These are phyloP conservation scores for Paraphaeosphaeria sporulosa DNA, from an alignment of 2,329 filamentous ascomycete genomes.

Conservation along the genomic window DNA sequence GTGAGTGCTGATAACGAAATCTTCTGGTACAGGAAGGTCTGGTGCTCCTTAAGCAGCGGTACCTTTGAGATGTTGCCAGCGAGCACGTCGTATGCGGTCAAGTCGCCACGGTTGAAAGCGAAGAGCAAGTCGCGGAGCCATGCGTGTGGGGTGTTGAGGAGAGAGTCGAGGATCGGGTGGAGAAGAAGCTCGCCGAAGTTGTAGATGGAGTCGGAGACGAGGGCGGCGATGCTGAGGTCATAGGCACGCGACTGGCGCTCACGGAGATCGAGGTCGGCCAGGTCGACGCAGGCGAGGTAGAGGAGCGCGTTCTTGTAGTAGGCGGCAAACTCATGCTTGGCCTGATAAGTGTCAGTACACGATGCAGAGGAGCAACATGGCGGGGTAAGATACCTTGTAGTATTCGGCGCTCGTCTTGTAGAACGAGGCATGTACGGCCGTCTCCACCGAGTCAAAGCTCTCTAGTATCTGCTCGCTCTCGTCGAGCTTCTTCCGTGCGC, in stretches of 20 bases:
- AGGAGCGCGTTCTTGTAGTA: slow-evolving; percentile 98
- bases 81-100: slow-evolving; percentile 84
- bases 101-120: slow-evolving; percentile 95
- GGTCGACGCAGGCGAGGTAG: slow-evolving; percentile 94
- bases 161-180: slow-evolving; percentile 90
- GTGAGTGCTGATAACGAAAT: slow-evolving; percentile 96
- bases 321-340: slow-evolving; percentile 89
- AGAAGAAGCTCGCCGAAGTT: slow-evolving; percentile 99
- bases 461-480: slow-evolving; percentile 88
- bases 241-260: slow-evolving; percentile 88
- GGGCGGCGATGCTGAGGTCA: slow-evolving; percentile 88
- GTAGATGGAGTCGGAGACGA: slow-evolving; percentile 95
- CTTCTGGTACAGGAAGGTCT: slow-evolving; percentile 90
- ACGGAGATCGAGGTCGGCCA: slow-evolving; percentile 73
- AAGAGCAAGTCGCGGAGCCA: slow-evolving; percentile 97
- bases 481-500: slow-evolving; percentile 85
- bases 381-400: slow-evolving; percentile 68
- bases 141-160: slow-evolving; percentile 75
- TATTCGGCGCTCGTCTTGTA: slow-evolving; percentile 95
- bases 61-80: slow-evolving; percentile 83
- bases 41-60: slow-evolving; percentile 78
- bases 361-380: neutral
- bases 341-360: slow-evolving; percentile 48
- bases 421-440: slow-evolving; percentile 92
- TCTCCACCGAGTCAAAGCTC: slow-evolving; percentile 92